phyloP scores from a whole-genome alignment of 176 grass and related monocot species.

The Otatea glauca region DNA sequence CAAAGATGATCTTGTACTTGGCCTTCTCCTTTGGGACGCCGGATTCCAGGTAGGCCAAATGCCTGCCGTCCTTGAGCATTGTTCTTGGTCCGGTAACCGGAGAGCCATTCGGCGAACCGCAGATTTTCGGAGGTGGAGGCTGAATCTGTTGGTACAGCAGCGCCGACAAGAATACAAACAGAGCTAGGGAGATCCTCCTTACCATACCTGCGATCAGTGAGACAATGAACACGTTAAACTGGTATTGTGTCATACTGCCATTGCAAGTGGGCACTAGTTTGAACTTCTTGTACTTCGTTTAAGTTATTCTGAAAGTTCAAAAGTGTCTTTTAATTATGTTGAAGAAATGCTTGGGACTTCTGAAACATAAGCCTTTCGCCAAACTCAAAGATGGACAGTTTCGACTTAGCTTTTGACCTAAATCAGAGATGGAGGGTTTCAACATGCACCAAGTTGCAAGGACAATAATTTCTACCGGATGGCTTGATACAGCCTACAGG shows the following conservation, averaged over 20 bases:
- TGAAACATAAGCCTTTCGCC: too few relatives aligned
- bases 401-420: too few relatives aligned
- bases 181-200: constrained; percentile 42
- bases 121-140: constrained; percentile 49
- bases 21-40: constrained; percentile 71
- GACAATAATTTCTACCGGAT: not conserved
- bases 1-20: constrained; percentile 78
- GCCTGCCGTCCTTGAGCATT: constrained; percentile 75
- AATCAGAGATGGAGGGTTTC: not conserved
- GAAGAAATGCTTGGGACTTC: too few relatives aligned
- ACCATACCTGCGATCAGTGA: constrained; percentile 39
- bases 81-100: constrained; percentile 40
- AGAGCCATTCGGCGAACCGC: too few relatives aligned
- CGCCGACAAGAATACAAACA: constrained; percentile 44
- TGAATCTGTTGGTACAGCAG: constrained; percentile 60
- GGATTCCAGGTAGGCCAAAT: constrained; percentile 75
- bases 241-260: too few relatives aligned
- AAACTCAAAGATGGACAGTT: too few relatives aligned
- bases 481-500: not conserved
- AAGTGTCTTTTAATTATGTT: too few relatives aligned
- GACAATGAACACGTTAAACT: too few relatives aligned
- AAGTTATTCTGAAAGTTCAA: too few relatives aligned
- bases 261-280: too few relatives aligned
- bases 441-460: constrained; percentile 17
- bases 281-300: too few relatives aligned